Evolutionary conservation across 2,329 filamentous ascomycete genomes (phyloP).

Genomic region (Hirsutella minnesotensis): DNA sequence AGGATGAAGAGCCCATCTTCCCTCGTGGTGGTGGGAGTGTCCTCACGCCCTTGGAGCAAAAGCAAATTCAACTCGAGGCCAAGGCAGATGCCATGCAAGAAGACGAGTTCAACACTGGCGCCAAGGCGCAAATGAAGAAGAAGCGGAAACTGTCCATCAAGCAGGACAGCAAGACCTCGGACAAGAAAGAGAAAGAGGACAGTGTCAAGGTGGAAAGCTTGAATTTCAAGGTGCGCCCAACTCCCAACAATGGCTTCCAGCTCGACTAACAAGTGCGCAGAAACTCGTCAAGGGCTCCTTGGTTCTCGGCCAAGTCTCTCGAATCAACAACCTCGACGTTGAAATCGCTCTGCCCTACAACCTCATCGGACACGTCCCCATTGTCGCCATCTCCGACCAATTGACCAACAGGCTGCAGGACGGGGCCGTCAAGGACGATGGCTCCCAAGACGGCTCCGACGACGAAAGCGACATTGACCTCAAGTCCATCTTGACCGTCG

Average conservation of each 20-base stretch:
- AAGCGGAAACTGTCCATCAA: conserved; percentile 42
- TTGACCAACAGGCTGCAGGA: conserved; percentile 68
- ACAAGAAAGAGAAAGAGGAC: conserved; percentile 31
- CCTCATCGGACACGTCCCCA: conserved; percentile 74
- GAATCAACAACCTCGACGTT: conserved; percentile 70
- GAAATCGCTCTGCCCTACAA: conserved; percentile 85
- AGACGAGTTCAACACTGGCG: conserved; percentile 48
- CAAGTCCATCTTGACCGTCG: conserved; percentile 62
- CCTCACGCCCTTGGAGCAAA: conserved; percentile 86
- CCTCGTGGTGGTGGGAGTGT: conserved; percentile 86
- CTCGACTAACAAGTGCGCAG: conserved; percentile 30
- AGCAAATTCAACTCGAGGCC: conserved; percentile 90
- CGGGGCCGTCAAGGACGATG: conserved; percentile 43
- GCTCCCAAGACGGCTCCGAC: conserved; percentile 34
- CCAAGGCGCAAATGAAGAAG: conserved; percentile 37
- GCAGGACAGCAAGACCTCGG: conserved; percentile 41
- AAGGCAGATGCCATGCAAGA: conserved; percentile 88
- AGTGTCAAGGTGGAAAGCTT: conserved; percentile 70
- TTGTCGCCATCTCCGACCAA: conserved; percentile 79
- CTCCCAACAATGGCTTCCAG: not conserved
- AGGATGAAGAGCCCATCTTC: conserved; percentile 80
- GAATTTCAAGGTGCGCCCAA: conserved; percentile 64
- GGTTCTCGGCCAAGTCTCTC: conserved; percentile 74
- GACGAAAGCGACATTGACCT: conserved; percentile 54
- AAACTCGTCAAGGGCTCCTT: conserved; percentile 76